Base-by-base conservation (phyloP, 1,284 basidiomycete species). In the Ganoderma sinense region DNA sequence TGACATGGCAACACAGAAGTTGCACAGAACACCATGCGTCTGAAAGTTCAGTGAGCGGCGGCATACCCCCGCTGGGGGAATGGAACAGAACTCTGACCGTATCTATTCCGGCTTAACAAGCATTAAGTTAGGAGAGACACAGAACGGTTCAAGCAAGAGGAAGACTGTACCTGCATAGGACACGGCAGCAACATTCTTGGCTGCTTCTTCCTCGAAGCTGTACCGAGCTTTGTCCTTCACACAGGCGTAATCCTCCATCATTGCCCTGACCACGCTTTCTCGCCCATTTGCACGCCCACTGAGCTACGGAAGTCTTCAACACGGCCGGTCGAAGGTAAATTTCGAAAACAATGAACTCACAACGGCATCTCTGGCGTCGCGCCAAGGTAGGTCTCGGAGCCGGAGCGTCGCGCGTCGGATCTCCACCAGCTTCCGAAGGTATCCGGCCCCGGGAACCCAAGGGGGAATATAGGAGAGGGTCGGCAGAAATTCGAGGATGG, bases 1-100 rank as follows among this genome's bases (percentile, higher is more conserved):
- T 5, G 82, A 65, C 80, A 83, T 80, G 0, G 82, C 82, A 16
- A 84, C 63, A 31, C 68, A 69, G 26, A 68, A 63, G 5, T 39
- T 60, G 4, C 31, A 40, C 7, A 65, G 29, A 1, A 59, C 33
- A 1, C 45, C 45, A 10, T 48, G 45, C 20, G 45, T 48, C 45
- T 48, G 45, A 48, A 7, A 18, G 20, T n/a, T 1, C 45, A 23
- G 20, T 48, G 20, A 48, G 45, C 20, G n/a, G 5, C 45, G 7
- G 5, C 45, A 2, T 48, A 6, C 4, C 8, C 11, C 5, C 8
- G 18, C 4, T n/a, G 8, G 45, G 10, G 8, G 1, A 48, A n/a
- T 10, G 20, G 3, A 23, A 6, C 31, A 43, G 13, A 51, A 20
- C 31, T 23, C 60, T 29, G 13, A 58, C 56, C 33, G 56, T 58